Evolutionary conservation across 164 flowering plant genomes (phyloP).

Genomic region (Magnolia sinica): DNA sequence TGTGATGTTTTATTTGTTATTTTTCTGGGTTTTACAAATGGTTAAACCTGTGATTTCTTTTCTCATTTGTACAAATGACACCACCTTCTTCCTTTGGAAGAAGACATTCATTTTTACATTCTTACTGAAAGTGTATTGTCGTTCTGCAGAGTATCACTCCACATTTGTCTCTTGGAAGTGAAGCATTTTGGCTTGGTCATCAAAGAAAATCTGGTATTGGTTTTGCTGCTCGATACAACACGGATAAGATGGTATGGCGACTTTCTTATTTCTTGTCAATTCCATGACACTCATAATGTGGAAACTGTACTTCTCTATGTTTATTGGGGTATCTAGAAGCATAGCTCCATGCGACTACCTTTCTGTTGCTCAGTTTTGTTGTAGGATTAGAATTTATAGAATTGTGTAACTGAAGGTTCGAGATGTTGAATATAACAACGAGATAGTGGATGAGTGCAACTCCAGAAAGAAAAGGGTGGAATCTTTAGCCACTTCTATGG

Average conservation of each 20-base stretch:
- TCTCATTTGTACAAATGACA: not conserved
- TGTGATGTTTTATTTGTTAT: not conserved
- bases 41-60: not conserved
- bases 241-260: slow-evolving; percentile 77
- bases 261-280: not conserved
- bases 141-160: slow-evolving; percentile 78
- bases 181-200: slow-evolving; percentile 96
- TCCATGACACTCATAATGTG: not conserved
- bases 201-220: slow-evolving; percentile 93
- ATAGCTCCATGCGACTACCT: not conserved
- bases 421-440: too few species aligned
- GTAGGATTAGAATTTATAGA: too few species aligned
- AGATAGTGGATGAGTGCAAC: too few species aligned
- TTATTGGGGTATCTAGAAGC: not conserved
- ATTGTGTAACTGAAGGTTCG: too few species aligned
- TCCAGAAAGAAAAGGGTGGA: too few species aligned
- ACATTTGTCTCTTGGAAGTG: slow-evolving; percentile 79
- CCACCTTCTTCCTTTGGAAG: not conserved
- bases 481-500: too few species aligned
- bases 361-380: not conserved
- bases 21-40: not conserved
- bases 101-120: not conserved
- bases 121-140: not conserved
- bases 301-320: not conserved
- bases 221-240: slow-evolving; percentile 83